phyloP scores from a whole-genome alignment of 2,329 filamentous ascomycete genomes.

The Fusarium sp. region DNA sequence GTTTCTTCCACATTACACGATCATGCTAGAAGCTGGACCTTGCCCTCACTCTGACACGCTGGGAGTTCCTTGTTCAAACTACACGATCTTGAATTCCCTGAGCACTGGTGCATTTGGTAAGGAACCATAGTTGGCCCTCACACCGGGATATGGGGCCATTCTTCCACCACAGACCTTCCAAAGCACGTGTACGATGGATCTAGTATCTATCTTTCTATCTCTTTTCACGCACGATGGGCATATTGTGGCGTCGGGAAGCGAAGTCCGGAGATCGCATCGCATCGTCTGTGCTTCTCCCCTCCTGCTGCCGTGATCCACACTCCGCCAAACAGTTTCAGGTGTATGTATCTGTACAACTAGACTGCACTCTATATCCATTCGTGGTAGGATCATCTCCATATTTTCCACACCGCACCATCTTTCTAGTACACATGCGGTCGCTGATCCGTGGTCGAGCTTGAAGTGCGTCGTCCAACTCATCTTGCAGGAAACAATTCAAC shows the following conservation, averaged over 20 bases:
- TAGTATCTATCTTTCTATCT: background rate
- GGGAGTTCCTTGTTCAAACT: conserved; percentile 24
- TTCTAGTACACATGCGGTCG: conserved; percentile 17
- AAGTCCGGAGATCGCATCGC: conserved; percentile 30
- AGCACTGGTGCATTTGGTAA: background rate
- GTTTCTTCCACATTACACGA: background rate
- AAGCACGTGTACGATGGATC: conserved; percentile 23
- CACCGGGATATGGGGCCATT: conserved; percentile 33
- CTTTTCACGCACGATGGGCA: conserved; percentile 1
- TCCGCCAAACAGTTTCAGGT: conserved; percentile 40
- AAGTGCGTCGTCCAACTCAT: conserved; percentile 6
- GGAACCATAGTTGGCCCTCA: conserved; percentile 31
- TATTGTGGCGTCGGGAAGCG: conserved; percentile 33
- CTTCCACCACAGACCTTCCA: conserved; percentile 27
- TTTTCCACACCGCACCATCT: conserved; percentile 16
- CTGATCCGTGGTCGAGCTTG: conserved; percentile 10
- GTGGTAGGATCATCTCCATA: conserved; percentile 30
- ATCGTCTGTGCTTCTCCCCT: conserved; percentile 38
- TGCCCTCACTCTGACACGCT: conserved; percentile 14
- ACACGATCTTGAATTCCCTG: background rate
- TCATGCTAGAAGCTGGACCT: conserved; percentile 3
- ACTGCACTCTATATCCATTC: conserved; percentile 8
- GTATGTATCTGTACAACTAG: conserved; percentile 24
- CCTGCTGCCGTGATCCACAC: conserved; percentile 30
- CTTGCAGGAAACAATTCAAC: background rate